Conservation (phyloP, 495 filamentous ascomycete genomes). For the Clohesyomyces aquaticus region DNA sequence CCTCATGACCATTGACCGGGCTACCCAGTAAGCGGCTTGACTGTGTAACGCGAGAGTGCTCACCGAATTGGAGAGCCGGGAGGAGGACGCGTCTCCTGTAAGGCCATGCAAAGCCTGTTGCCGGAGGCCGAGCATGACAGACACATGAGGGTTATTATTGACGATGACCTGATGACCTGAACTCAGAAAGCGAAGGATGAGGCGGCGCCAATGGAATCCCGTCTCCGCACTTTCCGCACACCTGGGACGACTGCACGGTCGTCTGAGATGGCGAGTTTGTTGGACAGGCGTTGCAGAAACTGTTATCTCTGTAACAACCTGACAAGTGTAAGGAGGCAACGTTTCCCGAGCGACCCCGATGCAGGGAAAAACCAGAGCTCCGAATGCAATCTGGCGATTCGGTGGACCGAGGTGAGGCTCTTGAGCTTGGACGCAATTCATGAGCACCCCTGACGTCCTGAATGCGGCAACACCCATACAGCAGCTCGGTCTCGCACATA, state of each 20-base stretch:
- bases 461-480: neutral
- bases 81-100: no score
- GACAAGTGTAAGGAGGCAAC: neutral
- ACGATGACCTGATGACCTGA: slow-evolving; percentile 13
- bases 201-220: neutral
- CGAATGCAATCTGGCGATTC: no score
- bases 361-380: neutral
- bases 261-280: slow-evolving; percentile 4
- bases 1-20: no score
- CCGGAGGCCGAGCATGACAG: neutral
- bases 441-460: neutral
- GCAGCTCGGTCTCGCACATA: neutral
- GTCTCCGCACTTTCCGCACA: slow-evolving; percentile 22
- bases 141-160: neutral
- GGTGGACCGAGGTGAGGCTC: no score
- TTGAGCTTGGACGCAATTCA: neutral
- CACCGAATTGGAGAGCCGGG: no score
- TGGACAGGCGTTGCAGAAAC: slow-evolving; percentile 10
- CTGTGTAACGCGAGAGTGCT: neutral
- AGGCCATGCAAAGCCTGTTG: no score
- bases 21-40: no score
- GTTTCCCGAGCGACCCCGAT: neutral
- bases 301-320: neutral
- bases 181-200: slow-evolving; percentile 1
- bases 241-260: slow-evolving; percentile 5